Evolutionary conservation across 1,284 basidiomycete species (phyloP), one percentile per base, ranked within the genome.

Genomic region (Rhodofomes roseus): DNA sequence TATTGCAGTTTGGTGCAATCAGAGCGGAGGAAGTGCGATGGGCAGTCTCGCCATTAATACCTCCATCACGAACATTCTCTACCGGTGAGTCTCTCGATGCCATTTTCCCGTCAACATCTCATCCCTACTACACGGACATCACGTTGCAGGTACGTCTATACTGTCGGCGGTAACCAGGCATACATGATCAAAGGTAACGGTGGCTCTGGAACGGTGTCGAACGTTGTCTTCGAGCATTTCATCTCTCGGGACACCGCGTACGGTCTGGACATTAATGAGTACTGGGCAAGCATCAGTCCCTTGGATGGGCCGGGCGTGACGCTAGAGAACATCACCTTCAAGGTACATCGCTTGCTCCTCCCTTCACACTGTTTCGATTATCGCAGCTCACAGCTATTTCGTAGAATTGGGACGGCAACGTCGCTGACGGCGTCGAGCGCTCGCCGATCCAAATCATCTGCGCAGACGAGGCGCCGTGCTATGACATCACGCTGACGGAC

Each of bases 141-240:
- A 25, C 12, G 9, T 29, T 41, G 11, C 36, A 65, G 66, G 6
- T 67, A 74, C 56, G 63, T 74, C 25, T 74, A 74, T 59, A 73
- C 69, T 36, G 73, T 73, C 54, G 73, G 73, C 37, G 74, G 73
- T 0, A 74, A 74, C 66, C 71, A 73, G 61, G 70, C 70, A 2
- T 69, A 75, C 62, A 75, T 76, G 74, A 71, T 76, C 66, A 76
- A 76, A 65, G 69, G 68, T 36, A 72, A 74, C 62, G 65, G 68
- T 11, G 74, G 74, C 18, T 67, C 66, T 14, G 74, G 74, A 8
- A 70, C 65, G 54, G 71, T 76, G 54, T 61, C 60, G 44, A 74
- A 75, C 60, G 72, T 75, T 23, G 60, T 70, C 9, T 70, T 76
- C 62, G 61, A 74, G 58, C 68, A 71, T 63, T 76, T 76, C 66